These are phyloP conservation scores for Verticillium isaacii DNA, from an alignment of 2,329 filamentous ascomycete species.

Conservation along the genomic window DNA sequence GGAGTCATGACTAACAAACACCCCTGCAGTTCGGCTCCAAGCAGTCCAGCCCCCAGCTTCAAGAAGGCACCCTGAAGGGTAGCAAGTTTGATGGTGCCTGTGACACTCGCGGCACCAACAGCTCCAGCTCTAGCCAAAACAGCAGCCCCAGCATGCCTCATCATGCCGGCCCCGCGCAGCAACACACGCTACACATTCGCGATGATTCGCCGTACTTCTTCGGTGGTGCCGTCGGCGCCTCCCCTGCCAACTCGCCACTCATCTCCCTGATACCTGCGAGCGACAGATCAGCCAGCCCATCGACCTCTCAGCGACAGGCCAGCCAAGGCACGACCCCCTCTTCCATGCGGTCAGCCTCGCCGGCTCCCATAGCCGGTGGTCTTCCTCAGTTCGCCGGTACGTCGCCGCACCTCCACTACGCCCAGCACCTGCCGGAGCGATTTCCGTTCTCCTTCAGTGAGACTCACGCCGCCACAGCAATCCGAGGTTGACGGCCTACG, in stretches of 20 bases:
- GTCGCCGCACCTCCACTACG: slow-evolving; percentile 32
- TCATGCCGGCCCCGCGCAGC: slow-evolving; percentile 31
- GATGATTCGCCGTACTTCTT: slow-evolving; percentile 10
- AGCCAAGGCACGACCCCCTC: slow-evolving; percentile 24
- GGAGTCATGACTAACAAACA: slow-evolving; percentile 32
- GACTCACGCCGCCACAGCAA: slow-evolving; percentile 45
- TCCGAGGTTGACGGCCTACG: slow-evolving; percentile 26
- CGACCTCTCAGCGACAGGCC: slow-evolving; percentile 10
- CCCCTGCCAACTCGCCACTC: slow-evolving; percentile 27
- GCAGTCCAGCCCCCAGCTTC: slow-evolving; percentile 45
- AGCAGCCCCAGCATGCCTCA: slow-evolving; percentile 31
- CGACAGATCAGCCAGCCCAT: slow-evolving; percentile 24
- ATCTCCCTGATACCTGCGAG: slow-evolving; percentile 13
- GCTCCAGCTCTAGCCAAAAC: slow-evolving; percentile 28
- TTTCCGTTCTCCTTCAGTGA: slow-evolving; percentile 45
- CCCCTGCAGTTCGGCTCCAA: slow-evolving; percentile 55
- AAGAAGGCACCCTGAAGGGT: slow-evolving; percentile 39
- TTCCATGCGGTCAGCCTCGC: slow-evolving; percentile 34
- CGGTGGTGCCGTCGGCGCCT: slow-evolving; percentile 22
- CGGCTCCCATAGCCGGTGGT: slow-evolving; percentile 36
- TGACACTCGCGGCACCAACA: slow-evolving; percentile 24
- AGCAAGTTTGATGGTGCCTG: slow-evolving; percentile 38
- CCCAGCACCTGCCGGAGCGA: slow-evolving; percentile 37
- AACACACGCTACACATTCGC: slow-evolving; percentile 31
- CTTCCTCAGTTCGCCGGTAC: slow-evolving; percentile 44